A percentile compares a stretch with the other conserved stretches of the same genome.
Conservation (phyloP, 1,284 basidiomycete genomes). For the Rhodotorula sp. region DNA sequence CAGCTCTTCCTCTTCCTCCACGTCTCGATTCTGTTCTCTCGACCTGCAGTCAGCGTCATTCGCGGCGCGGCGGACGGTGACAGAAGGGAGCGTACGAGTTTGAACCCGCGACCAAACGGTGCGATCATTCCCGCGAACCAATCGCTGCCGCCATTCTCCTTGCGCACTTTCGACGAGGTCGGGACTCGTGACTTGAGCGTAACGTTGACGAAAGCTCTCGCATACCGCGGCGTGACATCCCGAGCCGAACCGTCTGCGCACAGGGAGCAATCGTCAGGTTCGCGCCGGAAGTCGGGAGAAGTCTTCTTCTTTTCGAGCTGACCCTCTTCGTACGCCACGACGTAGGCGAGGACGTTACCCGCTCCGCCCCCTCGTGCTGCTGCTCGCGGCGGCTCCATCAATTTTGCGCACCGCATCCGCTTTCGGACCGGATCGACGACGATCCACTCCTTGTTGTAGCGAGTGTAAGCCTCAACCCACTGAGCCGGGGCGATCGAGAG, state of each 20-base stretch:
- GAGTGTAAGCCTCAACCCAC: conserved; percentile 96
- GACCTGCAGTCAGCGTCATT: neutral
- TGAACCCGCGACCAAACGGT: conserved; percentile 68
- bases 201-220: conserved; percentile 48
- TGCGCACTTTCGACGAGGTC: conserved; percentile 22
- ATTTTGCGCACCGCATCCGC: conserved; percentile 72
- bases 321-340: conserved; percentile 92
- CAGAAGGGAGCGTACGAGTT: conserved; percentile 51
- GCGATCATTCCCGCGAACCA: conserved; percentile 55
- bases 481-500: conserved; percentile 71
- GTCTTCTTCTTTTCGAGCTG: conserved; percentile 48
- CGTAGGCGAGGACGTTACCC: conserved; percentile 82
- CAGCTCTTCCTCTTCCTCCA: conserved; percentile 90
- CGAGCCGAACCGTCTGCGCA: conserved; percentile 49
- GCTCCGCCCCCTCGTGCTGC: conserved; percentile 51
- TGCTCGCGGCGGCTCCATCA: conserved; percentile 71
- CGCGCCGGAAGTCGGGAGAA: neutral
- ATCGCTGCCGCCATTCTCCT: conserved; percentile 33
- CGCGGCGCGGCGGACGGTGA: too few species aligned
- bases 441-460: conserved; percentile 86
- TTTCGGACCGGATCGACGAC: conserved; percentile 84
- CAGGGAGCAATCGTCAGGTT: neutral
- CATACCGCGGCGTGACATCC: conserved; percentile 70
- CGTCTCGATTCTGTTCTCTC: conserved; percentile 72
- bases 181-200: conserved; percentile 41